Conservation (phyloP, 2,329 filamentous ascomycete genomes). For the Cladosporium sp. region DNA sequence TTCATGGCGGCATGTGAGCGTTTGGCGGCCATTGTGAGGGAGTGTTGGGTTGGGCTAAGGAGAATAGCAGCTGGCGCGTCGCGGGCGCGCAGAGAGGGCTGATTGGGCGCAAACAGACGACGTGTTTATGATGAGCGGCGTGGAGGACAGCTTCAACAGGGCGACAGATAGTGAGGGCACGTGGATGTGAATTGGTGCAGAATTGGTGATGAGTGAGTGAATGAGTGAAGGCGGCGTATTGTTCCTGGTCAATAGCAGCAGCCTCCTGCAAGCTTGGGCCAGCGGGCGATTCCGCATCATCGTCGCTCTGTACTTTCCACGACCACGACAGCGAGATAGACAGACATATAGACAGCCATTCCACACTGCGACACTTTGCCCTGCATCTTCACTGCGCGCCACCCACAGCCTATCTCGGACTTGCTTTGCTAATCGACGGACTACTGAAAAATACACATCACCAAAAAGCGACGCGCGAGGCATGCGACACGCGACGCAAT, state of each 20-base stretch:
- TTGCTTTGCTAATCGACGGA: not conserved
- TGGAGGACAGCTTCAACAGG: not conserved
- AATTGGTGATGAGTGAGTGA: not conserved
- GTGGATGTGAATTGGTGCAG: not conserved
- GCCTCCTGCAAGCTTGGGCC: not conserved
- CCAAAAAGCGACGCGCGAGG: not conserved
- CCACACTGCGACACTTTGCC: not conserved
- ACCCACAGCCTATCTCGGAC: not conserved
- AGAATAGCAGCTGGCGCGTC: not conserved
- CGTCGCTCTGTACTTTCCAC: not conserved
- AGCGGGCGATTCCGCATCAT: not conserved
- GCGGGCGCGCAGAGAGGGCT: not conserved
- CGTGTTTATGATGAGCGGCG: not conserved
- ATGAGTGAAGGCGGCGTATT: not conserved
- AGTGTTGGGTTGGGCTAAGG: not conserved
- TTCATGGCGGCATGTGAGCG: constrained; percentile 65
- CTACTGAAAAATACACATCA: not conserved
- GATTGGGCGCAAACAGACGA: not conserved
- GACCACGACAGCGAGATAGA: not conserved
- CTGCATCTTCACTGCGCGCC: not conserved
- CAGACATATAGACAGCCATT: not conserved
- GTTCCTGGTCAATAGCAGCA: not conserved
- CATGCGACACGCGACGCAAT: constrained; percentile 16
- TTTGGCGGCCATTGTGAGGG: constrained; percentile 74
- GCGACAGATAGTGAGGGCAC: not conserved